These are phyloP conservation scores for Candida montana DNA, from an alignment of 805 yeast genomes.

Conservation along the genomic window DNA sequence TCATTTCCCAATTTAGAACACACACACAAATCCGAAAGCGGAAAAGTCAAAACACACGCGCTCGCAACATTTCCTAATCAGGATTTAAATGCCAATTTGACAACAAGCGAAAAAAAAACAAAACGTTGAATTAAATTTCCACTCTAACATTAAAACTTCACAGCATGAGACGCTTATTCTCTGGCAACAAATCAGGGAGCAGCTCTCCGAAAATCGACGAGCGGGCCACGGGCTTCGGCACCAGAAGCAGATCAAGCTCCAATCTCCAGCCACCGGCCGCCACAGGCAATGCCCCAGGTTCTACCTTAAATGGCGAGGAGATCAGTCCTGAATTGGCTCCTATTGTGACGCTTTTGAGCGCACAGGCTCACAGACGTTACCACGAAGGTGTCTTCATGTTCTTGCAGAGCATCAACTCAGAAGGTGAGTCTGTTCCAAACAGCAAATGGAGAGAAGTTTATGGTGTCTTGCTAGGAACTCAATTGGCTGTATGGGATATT, in stretches of 20 bases:
- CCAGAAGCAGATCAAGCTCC: slow-evolving; percentile 2
- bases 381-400: slow-evolving; percentile 73
- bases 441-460: slow-evolving; percentile 90
- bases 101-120: no score
- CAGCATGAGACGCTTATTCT: slow-evolving; percentile 4
- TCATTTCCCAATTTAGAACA: no score
- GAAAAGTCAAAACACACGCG: no score
- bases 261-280: neutral
- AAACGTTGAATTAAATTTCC: no score
- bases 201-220: slow-evolving; percentile 5
- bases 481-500: slow-evolving; percentile 90
- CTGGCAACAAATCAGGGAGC: slow-evolving; percentile 6
- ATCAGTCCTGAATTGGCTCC: slow-evolving; percentile 46
- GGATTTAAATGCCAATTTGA: no score
- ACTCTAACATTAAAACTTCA: neutral
- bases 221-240: neutral
- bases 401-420: slow-evolving; percentile 67
- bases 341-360: slow-evolving; percentile 65
- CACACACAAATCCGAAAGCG: no score
- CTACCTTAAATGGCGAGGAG: slow-evolving; percentile 10
- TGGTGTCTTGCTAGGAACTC: slow-evolving; percentile 87
- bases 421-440: slow-evolving; percentile 75
- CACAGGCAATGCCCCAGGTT: neutral
- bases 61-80: no score
- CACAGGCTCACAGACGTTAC: slow-evolving; percentile 71